Evolutionary conservation across 1,139 yeast genomes (phyloP).

Genomic region (Eremothecium cymbalariae): DNA sequence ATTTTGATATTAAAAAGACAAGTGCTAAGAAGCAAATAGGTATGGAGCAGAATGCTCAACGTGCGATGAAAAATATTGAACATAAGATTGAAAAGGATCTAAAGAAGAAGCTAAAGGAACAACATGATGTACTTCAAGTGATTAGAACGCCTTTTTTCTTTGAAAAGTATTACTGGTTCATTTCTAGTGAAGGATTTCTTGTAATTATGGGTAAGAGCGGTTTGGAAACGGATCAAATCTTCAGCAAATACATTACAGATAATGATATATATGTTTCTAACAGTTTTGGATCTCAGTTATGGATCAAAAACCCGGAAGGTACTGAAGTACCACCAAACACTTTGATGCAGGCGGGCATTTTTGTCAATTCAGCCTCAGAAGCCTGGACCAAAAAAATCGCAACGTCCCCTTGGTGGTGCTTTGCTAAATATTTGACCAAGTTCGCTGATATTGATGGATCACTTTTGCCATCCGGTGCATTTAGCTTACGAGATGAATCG

Average conservation of each 20-base stretch:
- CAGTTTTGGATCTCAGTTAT: conserved; percentile 60
- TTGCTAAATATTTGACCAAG: conserved; percentile 58
- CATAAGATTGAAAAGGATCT: conserved; percentile 68
- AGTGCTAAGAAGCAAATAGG: conserved; percentile 75
- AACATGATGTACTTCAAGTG: conserved; percentile 53
- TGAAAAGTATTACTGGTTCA: conserved; percentile 90
- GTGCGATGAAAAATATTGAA: conserved; percentile 82
- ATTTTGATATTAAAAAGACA: conserved; percentile 68
- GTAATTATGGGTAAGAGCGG: conserved; percentile 83
- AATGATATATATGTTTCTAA: conserved; percentile 75
- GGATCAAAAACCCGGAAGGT: conserved; percentile 62
- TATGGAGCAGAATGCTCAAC: conserved; percentile 68
- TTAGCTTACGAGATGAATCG: conserved; percentile 46
- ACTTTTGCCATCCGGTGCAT: conserved; percentile 55
- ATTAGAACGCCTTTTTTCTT: conserved; percentile 78
- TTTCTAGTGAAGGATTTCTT: conserved; percentile 79
- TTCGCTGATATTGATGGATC: conserved; percentile 52
- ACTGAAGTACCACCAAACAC: conserved; percentile 67
- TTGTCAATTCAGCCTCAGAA: conserved; percentile 68
- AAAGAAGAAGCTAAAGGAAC: conserved; percentile 55
- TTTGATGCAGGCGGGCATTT: conserved; percentile 80
- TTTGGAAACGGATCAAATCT: conserved; percentile 75
- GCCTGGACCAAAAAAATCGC: conserved; percentile 87
- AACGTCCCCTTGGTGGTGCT: conserved; percentile 78
- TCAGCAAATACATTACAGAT: conserved; percentile 64